phyloP scores from a whole-genome alignment of 1,284 basidiomycete genomes.

The Lentinula novae-zelandiae region DNA sequence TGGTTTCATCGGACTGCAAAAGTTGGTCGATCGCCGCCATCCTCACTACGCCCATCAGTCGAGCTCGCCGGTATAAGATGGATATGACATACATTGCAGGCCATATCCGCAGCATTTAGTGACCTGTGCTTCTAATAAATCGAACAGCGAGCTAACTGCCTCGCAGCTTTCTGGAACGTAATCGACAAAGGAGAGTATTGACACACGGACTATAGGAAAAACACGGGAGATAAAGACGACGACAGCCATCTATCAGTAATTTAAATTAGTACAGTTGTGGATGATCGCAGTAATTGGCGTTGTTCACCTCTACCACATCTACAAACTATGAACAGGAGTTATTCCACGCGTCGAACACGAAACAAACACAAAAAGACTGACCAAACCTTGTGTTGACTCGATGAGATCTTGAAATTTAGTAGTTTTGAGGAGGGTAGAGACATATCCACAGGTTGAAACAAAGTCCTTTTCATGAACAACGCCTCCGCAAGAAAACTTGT shows the following conservation, averaged over 20 bases:
- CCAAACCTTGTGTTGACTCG: neutral
- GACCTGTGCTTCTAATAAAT: neutral
- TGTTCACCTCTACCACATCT: neutral
- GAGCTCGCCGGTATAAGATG: too few relatives aligned
- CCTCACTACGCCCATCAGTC: neutral
- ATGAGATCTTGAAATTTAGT: neutral
- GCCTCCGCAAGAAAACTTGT: neutral
- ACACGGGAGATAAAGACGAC: neutral
- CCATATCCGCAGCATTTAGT: neutral
- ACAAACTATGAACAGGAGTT: neutral
- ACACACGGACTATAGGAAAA: neutral
- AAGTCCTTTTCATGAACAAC: neutral
- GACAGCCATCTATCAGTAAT: neutral
- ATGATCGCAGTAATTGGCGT: neutral
- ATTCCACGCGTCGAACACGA: neutral
- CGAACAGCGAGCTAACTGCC: neutral
- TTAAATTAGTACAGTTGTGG: neutral
- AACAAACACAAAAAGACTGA: neutral
- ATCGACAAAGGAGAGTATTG: neutral
- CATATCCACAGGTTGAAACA: neutral
- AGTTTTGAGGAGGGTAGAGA: neutral
- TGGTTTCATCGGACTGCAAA: neutral
- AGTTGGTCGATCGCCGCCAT: slow-evolving; percentile 5
- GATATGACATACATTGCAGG: neutral
- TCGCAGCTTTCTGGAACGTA: neutral